These are phyloP conservation scores for Neospermospora avenae DNA, from an alignment of 2,329 filamentous ascomycete genomes.

Conservation along the genomic window DNA sequence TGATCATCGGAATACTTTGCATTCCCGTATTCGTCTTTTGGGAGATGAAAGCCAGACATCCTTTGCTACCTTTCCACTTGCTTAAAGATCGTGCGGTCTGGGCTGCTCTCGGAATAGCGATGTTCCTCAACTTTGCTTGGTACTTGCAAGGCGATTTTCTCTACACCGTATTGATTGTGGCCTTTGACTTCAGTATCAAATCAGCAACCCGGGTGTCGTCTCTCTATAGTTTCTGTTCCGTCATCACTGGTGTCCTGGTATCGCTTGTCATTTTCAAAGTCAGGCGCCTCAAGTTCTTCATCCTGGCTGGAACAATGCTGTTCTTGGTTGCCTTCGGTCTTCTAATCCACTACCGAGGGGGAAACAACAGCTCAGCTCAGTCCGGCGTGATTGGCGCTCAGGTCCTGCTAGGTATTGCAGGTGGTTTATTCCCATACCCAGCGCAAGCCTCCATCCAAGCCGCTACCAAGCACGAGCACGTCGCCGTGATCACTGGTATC, in stretches of 20 bases:
- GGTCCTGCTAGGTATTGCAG: constrained; percentile 28
- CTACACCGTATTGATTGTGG: background rate
- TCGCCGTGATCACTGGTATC: constrained; percentile 62
- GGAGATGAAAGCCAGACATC: constrained; percentile 41
- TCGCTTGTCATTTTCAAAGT: constrained; percentile 5
- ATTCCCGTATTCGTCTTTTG: constrained; percentile 58
- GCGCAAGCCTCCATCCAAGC: constrained; percentile 50
- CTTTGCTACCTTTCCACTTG: background rate
- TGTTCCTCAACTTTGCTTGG: constrained; percentile 4
- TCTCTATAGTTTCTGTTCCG: constrained; percentile 4
- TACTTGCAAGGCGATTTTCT: constrained; percentile 1
- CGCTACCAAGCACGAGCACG: constrained; percentile 49
- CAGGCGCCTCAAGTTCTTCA: constrained; percentile 4
- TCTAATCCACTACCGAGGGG: constrained; percentile 1
- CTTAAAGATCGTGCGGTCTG: constrained; percentile 1
- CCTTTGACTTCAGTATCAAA: constrained; percentile 6
- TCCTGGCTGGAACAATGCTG: background rate
- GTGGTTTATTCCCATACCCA: constrained; percentile 54
- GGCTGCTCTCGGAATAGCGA: constrained; percentile 1
- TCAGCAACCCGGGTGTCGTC: background rate
- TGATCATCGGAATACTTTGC: constrained; percentile 55
- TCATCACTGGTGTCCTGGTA: constrained; percentile 1
- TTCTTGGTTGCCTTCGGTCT: constrained; percentile 3
- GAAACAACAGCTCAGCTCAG: background rate
- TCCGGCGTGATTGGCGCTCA: constrained; percentile 4